Evolutionary conservation across 495 filamentous ascomycete species (phyloP).

Genomic region (Annulohypoxylon bovei): DNA sequence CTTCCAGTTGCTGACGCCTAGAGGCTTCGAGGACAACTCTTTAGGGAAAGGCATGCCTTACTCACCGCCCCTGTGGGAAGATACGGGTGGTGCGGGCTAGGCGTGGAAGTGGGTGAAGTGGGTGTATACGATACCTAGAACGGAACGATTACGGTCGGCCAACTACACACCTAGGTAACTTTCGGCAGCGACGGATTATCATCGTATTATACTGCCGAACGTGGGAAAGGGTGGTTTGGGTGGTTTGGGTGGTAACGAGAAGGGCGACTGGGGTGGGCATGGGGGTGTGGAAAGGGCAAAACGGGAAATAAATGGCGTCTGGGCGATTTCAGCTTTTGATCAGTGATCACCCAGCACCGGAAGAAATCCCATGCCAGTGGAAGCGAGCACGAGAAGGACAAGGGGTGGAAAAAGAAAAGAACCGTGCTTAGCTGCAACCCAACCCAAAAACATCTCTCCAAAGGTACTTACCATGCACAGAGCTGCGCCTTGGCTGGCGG

Average conservation of each 20-base stretch:
- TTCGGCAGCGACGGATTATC: slow-evolving; percentile 5
- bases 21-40: slow-evolving; percentile 8
- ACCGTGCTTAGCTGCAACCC: slow-evolving; percentile 31
- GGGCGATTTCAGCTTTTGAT: slow-evolving; percentile 25
- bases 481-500: neutral
- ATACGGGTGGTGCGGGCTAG: slow-evolving; percentile 20
- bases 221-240: slow-evolving; percentile 8
- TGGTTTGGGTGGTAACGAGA: slow-evolving; percentile 3
- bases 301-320: slow-evolving; percentile 16
- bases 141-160: neutral
- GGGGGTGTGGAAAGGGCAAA: neutral
- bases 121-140: slow-evolving; percentile 11
- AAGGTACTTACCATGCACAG: slow-evolving; percentile 5
- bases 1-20: slow-evolving; percentile 44
- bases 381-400: slow-evolving; percentile 2
- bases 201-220: slow-evolving; percentile 30
- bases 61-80: slow-evolving; percentile 28
- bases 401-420: neutral
- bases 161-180: slow-evolving; percentile 14
- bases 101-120: neutral
- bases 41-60: slow-evolving; percentile 4
- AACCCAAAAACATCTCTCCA: neutral
- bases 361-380: slow-evolving; percentile 16
- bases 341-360: slow-evolving; percentile 7
- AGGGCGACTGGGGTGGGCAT: neutral